Base-by-base conservation (phyloP, 1,284 basidiomycete species). In the Sporisorium sorghi region DNA sequence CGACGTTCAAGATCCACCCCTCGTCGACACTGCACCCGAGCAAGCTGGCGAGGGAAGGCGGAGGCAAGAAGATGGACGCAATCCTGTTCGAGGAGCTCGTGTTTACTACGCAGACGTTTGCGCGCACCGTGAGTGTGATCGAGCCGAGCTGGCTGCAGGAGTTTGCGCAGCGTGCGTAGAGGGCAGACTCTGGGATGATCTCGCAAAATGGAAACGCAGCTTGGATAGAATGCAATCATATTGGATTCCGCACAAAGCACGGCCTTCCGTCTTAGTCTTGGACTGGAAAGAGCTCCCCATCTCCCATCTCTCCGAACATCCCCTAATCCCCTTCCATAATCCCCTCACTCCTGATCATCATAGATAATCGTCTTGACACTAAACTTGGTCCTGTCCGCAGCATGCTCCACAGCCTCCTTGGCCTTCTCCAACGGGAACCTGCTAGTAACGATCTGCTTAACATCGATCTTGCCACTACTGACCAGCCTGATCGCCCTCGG, bases 371-470 rank as follows among this genome's bases (percentile, higher is more conserved):
- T 81, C 73, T 81, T 81, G 56, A 79, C 76, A 17, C 62, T 68
- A 23, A 79, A 74, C 44, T 77, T 78, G 17, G 67, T 90, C 73
- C 92, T 90, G 62, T 90, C 87, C 40, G 88, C 88, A 19, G 91
- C 92, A 15, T 90, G 89, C 69, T 92, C 86, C 88, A 97, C 95
- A 5, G 94, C 94, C 62, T 88, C 87, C 49, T 90, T 87, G 23
- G 93, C 92, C 42, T 92, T 86, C 44, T 90, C 88, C 77, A 96
- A 91, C 19, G 87, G 83, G 86, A 91, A 95, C 28, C 90, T 88
- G 84, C 94, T 93, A 7, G 94, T 93, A 54, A 97, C 92, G 40
- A 97, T 88, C 14, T 93, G 91, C 85, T 92, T 94, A 73, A 97
- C 87, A 85, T 96, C 88, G 80, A 97, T 89, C 82, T 91, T 90